These are phyloP conservation scores for Fusarium sp. DNA, from an alignment of 2,329 filamentous ascomycete genomes.

Conservation along the genomic window DNA sequence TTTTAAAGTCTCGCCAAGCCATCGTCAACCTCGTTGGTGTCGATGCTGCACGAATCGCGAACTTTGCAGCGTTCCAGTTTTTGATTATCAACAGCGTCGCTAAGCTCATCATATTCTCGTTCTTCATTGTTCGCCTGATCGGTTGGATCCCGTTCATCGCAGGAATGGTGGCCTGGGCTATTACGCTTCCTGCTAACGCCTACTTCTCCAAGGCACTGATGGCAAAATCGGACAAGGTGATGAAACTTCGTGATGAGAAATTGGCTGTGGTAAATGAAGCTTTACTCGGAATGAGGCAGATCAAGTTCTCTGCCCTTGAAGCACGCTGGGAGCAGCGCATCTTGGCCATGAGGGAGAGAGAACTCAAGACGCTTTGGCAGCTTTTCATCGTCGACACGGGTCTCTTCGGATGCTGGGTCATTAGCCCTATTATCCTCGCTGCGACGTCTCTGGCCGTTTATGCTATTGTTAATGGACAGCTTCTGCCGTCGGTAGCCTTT, in stretches of 20 bases:
- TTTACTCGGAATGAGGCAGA: constrained; percentile 84
- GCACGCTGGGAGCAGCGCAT: constrained; percentile 82
- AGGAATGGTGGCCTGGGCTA: constrained; percentile 75
- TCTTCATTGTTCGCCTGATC: constrained; percentile 78
- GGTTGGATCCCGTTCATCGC: constrained; percentile 79
- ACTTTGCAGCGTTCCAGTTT: constrained; percentile 78
- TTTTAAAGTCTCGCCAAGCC: constrained; percentile 71
- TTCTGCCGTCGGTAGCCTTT: constrained; percentile 83
- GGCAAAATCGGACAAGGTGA: constrained; percentile 76
- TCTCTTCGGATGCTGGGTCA: constrained; percentile 79
- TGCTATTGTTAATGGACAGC: constrained; percentile 72
- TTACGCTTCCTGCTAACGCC: constrained; percentile 79
- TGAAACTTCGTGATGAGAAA: constrained; percentile 84
- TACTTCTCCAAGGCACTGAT: constrained; percentile 77
- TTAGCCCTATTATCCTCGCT: constrained; percentile 81
- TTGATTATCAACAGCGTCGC: constrained; percentile 74
- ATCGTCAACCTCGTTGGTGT: constrained; percentile 87
- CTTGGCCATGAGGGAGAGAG: constrained; percentile 71
- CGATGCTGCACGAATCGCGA: constrained; percentile 78
- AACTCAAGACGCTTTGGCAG: constrained; percentile 77
- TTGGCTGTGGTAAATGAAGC: constrained; percentile 83
- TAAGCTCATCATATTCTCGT: constrained; percentile 76
- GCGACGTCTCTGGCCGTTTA: constrained; percentile 81
- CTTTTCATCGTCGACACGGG: constrained; percentile 76
- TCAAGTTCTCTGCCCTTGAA: constrained; percentile 87